Conservation (phyloP, 139 green algal genomes). For the Astrephomene gubernaculifera region DNA sequence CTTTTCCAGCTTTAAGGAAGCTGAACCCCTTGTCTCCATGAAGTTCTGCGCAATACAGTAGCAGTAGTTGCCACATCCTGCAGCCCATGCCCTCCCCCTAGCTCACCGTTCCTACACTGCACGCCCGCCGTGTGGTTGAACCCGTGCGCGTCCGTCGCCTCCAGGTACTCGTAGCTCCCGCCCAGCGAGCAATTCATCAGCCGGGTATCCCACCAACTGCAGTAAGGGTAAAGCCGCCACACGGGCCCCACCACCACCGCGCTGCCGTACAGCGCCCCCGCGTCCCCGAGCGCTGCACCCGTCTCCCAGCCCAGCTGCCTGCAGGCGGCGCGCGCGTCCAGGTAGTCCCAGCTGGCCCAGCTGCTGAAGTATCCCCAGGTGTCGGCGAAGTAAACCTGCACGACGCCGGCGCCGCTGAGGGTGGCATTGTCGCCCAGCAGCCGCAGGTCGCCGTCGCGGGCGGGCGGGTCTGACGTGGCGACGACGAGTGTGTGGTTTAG, state of each 20-base stretch:
- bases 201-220: neutral
- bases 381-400: neutral
- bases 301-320: slow-evolving; percentile 4
- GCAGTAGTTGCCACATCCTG: no score
- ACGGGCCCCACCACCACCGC: neutral
- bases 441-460: no score
- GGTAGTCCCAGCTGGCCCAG: neutral
- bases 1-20: no score
- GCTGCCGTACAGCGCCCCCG: neutral
- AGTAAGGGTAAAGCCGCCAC: neutral
- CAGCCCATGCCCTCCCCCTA: no score
- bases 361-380: slow-evolving; percentile 7
- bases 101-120: neutral
- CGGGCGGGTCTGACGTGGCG: no score
- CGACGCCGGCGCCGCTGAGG: neutral
- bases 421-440: no score
- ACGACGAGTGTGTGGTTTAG: no score
- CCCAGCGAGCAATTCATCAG: neutral
- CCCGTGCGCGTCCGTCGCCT: neutral
- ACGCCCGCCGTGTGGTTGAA: neutral
- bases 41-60: no score
- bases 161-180: neutral
- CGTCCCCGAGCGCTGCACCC: neutral
- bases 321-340: neutral
- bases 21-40: no score